phyloP scores from a whole-genome alignment of 2,329 filamentous ascomycete species.

The Calonectria naviculata region DNA sequence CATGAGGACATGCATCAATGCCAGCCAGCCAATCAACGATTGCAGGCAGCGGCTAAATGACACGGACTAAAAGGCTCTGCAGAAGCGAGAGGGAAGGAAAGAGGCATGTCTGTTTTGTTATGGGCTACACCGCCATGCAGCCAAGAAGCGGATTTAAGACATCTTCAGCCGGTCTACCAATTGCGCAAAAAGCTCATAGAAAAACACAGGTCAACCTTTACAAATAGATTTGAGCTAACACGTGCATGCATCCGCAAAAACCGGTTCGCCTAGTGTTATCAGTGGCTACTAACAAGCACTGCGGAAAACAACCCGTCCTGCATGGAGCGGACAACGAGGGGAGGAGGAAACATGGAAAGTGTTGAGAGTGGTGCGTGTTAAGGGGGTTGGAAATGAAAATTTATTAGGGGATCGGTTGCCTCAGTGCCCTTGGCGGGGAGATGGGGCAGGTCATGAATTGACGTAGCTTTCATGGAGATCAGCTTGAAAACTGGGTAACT shows the following conservation, averaged over 20 bases:
- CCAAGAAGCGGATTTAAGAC: conserved; percentile 26
- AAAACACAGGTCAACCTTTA: background rate
- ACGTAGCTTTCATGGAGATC: conserved; percentile 8
- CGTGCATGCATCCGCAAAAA: background rate
- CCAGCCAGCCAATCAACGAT: background rate
- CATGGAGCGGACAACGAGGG: background rate
- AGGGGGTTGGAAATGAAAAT: conserved; percentile 9
- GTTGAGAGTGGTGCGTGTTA: background rate
- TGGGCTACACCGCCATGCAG: conserved; percentile 28
- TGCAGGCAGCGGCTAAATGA: background rate
- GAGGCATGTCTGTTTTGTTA: background rate
- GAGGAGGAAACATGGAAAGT: background rate
- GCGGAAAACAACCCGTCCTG: background rate
- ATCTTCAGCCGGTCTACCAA: conserved; percentile 15
- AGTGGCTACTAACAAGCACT: background rate
- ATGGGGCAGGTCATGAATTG: background rate
- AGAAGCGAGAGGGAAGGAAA: background rate
- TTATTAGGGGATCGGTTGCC: conserved; percentile 8
- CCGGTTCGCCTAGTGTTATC: background rate
- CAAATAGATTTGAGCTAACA: background rate
- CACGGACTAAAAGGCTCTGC: background rate
- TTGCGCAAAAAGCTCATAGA: background rate
- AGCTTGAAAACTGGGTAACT: conserved; percentile 5
- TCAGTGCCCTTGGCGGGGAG: background rate
- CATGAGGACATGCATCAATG: background rate